Conservation (phyloP, 2,329 filamentous ascomycete species). For the Fusarium aywerte region DNA sequence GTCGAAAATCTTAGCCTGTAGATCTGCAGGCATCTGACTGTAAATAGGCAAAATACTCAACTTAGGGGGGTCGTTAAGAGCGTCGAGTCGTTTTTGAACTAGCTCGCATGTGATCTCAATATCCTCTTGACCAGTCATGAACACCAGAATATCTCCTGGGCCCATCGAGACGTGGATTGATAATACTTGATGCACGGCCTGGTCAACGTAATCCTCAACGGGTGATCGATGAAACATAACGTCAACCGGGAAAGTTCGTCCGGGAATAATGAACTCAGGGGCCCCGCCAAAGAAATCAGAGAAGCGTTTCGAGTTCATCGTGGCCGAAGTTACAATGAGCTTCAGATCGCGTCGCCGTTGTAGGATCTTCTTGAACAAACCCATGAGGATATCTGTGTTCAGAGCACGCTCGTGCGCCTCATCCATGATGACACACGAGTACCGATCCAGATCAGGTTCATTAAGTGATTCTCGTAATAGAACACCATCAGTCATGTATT, state of each 20-base stretch:
- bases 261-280: constrained; percentile 95
- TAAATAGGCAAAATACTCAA: constrained; percentile 97
- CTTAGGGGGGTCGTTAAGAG: constrained; percentile 93
- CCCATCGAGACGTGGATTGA: constrained; percentile 97
- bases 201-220: constrained; percentile 97
- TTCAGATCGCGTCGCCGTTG: constrained; percentile 90
- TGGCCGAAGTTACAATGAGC: constrained; percentile 96
- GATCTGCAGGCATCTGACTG: constrained; percentile 98
- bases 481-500: constrained; percentile 99
- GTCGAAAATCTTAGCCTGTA: constrained; percentile 98
- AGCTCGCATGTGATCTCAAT: constrained; percentile 97
- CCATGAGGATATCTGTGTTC: constrained; percentile 98
- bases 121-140: constrained; percentile 99
- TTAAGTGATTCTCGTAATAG: constrained; percentile 91
- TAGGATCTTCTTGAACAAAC: constrained; percentile 95
- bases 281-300: constrained; percentile 96
- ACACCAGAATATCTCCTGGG: constrained; percentile 92
- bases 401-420: constrained; percentile 96
- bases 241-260: constrained; percentile 95
- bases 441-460: constrained; percentile 91
- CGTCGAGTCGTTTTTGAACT: constrained; percentile 84
- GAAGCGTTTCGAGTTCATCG: constrained; percentile 97
- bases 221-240: constrained; percentile 95
- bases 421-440: constrained; percentile 99
- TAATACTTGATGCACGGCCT: constrained; percentile 93